Evolutionary conservation across 257 asterid genomes (phyloP).

Genomic region (Solanum lycopersicoides): DNA sequence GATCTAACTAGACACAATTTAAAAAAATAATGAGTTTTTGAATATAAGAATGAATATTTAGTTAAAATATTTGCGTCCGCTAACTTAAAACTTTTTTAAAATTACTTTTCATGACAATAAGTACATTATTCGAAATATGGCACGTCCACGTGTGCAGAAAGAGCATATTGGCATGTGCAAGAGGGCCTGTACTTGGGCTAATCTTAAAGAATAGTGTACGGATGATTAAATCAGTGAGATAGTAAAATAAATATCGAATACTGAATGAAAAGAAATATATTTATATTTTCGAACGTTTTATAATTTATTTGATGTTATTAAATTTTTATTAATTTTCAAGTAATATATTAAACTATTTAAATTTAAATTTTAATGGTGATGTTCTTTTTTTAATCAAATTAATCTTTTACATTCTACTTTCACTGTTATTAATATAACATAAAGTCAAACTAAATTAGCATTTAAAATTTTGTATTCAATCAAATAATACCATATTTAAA

Average conservation of each 20-base stretch:
- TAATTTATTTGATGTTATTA: not conserved
- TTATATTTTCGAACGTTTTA: not conserved
- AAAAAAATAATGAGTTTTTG: too few species aligned
- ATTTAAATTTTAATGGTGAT: not conserved
- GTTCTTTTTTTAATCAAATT: not conserved
- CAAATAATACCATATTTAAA: not conserved
- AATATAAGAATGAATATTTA: too few species aligned
- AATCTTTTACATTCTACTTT: too few species aligned
- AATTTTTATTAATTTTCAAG: not conserved
- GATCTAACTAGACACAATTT: not conserved
- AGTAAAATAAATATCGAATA: not conserved
- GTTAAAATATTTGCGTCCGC: not conserved
- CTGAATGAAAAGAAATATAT: not conserved
- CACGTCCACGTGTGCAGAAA: constrained; percentile 15
- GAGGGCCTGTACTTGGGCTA: not conserved
- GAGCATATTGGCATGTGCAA: constrained; percentile 22
- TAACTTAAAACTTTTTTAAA: not conserved
- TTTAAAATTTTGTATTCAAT: not conserved
- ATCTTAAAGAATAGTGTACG: constrained; percentile 28
- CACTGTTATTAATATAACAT: not conserved
- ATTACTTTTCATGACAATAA: not conserved
- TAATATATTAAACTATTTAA: not conserved
- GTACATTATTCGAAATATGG: not conserved
- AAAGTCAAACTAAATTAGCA: not conserved
- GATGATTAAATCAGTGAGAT: not conserved